A percentile compares a stretch with the other conserved stretches of the same genome.
These are phyloP conservation scores for Dactylellina parvicollis DNA, from an alignment of 2,329 filamentous ascomycete species.

Conservation along the genomic window DNA sequence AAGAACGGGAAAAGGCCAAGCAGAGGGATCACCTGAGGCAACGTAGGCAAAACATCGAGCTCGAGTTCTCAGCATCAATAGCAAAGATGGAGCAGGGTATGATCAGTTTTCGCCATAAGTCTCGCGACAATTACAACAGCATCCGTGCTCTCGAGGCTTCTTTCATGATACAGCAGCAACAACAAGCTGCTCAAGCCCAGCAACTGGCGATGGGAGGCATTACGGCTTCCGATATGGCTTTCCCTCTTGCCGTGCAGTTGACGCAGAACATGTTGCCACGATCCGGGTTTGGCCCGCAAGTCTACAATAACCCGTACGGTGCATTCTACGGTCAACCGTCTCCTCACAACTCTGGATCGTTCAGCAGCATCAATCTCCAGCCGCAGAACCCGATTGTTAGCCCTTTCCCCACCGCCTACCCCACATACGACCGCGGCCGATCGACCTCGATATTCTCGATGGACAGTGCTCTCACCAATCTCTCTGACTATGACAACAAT, in stretches of 20 bases:
- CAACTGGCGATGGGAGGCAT: conserved; percentile 41
- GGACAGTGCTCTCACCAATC: conserved; percentile 57
- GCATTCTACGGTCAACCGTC: conserved; percentile 44
- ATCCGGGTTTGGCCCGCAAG: conserved; percentile 36
- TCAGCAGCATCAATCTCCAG: conserved; percentile 53
- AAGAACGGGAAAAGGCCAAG: conserved; percentile 55
- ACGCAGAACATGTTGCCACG: conserved; percentile 44
- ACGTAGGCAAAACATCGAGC: conserved; percentile 54
- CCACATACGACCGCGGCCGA: conserved; percentile 53
- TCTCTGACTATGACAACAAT: conserved; percentile 55
- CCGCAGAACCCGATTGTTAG: conserved; percentile 50
- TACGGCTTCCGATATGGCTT: conserved; percentile 41
- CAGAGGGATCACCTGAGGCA: conserved; percentile 54
- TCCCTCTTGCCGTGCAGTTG: conserved; percentile 43
- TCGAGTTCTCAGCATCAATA: conserved; percentile 57
- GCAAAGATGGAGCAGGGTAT: conserved; percentile 57
- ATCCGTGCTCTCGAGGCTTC: conserved; percentile 53
- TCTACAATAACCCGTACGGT: conserved; percentile 41
- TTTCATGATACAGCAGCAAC: conserved; percentile 40
- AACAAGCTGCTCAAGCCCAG: conserved; percentile 42
- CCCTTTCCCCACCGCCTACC: conserved; percentile 37
- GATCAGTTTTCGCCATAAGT: conserved; percentile 52
- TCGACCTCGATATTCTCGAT: conserved; percentile 57
- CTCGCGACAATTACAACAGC: conserved; percentile 50
- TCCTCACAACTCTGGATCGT: conserved; percentile 55